Conservation (phyloP, 331 rosid species). For the Malus hybrid region DNA sequence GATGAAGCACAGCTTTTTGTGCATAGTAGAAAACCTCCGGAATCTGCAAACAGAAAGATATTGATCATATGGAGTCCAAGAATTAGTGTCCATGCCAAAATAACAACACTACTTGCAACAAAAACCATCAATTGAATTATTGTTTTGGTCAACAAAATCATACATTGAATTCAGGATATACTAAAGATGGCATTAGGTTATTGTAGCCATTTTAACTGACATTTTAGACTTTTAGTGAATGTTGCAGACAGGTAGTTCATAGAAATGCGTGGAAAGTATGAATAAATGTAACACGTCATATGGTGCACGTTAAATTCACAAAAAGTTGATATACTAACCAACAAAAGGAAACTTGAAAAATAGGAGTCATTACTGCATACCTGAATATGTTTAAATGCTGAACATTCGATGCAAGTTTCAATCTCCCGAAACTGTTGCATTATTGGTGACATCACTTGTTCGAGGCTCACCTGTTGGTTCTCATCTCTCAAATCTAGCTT, state of each 20-base stretch:
- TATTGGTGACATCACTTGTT: slow-evolving; percentile 95
- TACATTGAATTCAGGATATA: background rate
- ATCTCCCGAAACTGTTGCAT: slow-evolving; percentile 99
- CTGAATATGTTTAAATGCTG: slow-evolving; percentile 87
- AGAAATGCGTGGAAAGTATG: background rate
- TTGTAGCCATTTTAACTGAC: background rate
- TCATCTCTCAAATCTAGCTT: slow-evolving; percentile 96
- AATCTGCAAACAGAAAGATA: slow-evolving; percentile 44
- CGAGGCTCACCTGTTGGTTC: slow-evolving; percentile 80
- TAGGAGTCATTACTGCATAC: slow-evolving; percentile 20
- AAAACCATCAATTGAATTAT: background rate
- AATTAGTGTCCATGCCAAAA: background rate
- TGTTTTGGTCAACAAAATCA: background rate
- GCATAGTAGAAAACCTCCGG: slow-evolving; percentile 96
- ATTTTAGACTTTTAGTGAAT: background rate
- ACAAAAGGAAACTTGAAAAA: background rate
- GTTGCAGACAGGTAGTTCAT: background rate
- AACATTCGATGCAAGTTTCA: slow-evolving; percentile 96
- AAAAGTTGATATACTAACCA: background rate
- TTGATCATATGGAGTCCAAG: background rate
- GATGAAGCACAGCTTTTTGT: slow-evolving; percentile 97
- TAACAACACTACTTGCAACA: background rate
- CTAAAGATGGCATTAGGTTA: background rate
- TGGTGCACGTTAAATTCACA: background rate
- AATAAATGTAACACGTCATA: background rate